phyloP scores from a whole-genome alignment of 1,139 yeast species.

The Debaryomyces nepalensis region DNA sequence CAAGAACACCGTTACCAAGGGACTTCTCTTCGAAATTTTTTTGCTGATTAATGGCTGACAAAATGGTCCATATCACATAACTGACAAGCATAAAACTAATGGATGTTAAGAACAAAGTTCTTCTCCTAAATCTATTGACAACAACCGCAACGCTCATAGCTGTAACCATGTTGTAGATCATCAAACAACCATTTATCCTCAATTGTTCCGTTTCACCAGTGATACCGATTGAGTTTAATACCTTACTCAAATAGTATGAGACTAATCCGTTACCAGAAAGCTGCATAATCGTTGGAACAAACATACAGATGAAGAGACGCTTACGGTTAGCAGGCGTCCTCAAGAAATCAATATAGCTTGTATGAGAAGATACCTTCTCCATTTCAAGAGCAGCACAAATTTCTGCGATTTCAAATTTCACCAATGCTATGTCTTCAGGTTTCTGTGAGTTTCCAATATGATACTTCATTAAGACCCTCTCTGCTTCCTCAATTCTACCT shows the following conservation, averaged over 20 bases:
- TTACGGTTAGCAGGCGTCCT: constrained; percentile 44
- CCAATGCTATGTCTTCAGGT: constrained; percentile 35
- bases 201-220: constrained; percentile 48
- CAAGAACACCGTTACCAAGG: constrained; percentile 49
- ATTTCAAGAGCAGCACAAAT: constrained; percentile 44
- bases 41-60: constrained; percentile 44
- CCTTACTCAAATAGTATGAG: constrained; percentile 53
- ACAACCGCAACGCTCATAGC: constrained; percentile 35
- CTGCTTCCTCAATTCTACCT: constrained; percentile 43
- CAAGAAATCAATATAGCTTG: constrained; percentile 42
- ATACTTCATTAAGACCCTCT: constrained; percentile 43
- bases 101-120: constrained; percentile 48
- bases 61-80: constrained; percentile 44
- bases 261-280: constrained; percentile 58
- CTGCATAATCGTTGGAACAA: constrained; percentile 47
- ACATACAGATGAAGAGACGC: constrained; percentile 43
- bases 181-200: constrained; percentile 50
- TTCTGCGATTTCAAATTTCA: constrained; percentile 51
- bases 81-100: constrained; percentile 41
- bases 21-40: constrained; percentile 36
- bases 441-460: constrained; percentile 44
- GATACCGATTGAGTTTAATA: constrained; percentile 54
- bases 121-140: constrained; percentile 43
- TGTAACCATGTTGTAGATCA: constrained; percentile 45
- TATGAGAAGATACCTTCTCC: constrained; percentile 31